phyloP scores from a whole-genome alignment of 1,284 basidiomycete genomes.

The Heliocybe sulcata region DNA sequence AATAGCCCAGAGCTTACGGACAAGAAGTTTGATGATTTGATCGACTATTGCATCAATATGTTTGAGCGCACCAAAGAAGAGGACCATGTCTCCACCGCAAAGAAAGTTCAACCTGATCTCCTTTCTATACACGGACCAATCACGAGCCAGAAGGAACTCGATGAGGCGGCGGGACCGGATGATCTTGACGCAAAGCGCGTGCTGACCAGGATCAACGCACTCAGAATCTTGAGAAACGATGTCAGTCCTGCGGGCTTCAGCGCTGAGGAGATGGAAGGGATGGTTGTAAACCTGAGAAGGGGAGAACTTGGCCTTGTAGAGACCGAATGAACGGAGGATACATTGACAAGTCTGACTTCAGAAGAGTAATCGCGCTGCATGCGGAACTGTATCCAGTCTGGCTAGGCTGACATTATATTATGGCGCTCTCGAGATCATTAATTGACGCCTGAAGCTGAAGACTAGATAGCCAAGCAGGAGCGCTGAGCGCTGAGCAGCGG shows the following conservation, averaged over 20 bases:
- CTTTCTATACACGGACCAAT: constrained; percentile 4
- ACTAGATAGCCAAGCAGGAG: too few species aligned
- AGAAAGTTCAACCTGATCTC: not conserved
- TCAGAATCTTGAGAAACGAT: not conserved
- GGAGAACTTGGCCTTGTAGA: not conserved
- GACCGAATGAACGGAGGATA: too few species aligned
- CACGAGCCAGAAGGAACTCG: constrained; percentile 11
- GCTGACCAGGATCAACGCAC: constrained; percentile 29
- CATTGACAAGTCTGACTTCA: too few species aligned
- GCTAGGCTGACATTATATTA: too few species aligned
- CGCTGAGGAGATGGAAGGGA: not conserved
- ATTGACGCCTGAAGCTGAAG: too few species aligned
- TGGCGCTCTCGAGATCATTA: too few species aligned
- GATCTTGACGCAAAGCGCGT: constrained; percentile 20
- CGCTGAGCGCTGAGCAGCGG: too few species aligned
- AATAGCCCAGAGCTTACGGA: constrained; percentile 63
- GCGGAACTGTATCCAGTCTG: too few species aligned
- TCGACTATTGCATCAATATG: constrained; percentile 33
- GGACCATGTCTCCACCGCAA: constrained; percentile 23
- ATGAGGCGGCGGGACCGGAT: not conserved
- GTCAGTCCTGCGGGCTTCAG: not conserved
- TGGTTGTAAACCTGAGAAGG: not conserved
- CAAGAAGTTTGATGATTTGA: constrained; percentile 50
- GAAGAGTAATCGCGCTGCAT: too few species aligned
- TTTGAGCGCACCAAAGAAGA: constrained; percentile 30